Conservation (phyloP, 148 eudicot species). For the Persicaria maculosa region DNA sequence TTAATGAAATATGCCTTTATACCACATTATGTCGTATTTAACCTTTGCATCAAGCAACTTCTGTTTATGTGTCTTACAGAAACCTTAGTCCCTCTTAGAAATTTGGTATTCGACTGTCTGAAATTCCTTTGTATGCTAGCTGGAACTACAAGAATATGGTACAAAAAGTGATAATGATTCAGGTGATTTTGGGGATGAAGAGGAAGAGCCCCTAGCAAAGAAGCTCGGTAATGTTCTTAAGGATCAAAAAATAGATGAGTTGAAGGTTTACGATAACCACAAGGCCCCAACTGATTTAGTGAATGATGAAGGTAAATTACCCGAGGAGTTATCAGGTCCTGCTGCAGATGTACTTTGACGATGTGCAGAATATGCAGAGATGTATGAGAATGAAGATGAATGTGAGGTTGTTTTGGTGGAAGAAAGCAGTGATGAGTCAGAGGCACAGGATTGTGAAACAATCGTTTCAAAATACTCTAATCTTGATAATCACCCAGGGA, state of each 20-base stretch:
- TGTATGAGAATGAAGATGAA: neutral
- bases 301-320: neutral
- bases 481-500: constrained; percentile 87
- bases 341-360: neutral
- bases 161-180: neutral
- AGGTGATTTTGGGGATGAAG: neutral
- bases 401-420: constrained; percentile 21
- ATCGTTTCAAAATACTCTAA: constrained; percentile 79
- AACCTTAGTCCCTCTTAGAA: neutral
- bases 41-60: neutral
- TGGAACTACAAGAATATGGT: too few relatives aligned
- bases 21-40: neutral
- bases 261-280: neutral
- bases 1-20: neutral
- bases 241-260: neutral
- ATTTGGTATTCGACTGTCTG: too few relatives aligned
- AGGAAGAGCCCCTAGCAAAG: neutral
- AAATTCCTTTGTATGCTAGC: too few relatives aligned
- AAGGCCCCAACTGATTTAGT: neutral
- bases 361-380: neutral
- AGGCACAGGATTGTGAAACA: constrained; percentile 84
- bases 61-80: neutral
- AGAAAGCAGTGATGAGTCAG: constrained; percentile 86
- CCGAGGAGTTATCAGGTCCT: neutral
- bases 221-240: neutral